Evolutionary conservation across 163 green algal species (phyloP), one percentile per base, ranked within the genome.

Genomic region (Scenedesmus sp.): DNA sequence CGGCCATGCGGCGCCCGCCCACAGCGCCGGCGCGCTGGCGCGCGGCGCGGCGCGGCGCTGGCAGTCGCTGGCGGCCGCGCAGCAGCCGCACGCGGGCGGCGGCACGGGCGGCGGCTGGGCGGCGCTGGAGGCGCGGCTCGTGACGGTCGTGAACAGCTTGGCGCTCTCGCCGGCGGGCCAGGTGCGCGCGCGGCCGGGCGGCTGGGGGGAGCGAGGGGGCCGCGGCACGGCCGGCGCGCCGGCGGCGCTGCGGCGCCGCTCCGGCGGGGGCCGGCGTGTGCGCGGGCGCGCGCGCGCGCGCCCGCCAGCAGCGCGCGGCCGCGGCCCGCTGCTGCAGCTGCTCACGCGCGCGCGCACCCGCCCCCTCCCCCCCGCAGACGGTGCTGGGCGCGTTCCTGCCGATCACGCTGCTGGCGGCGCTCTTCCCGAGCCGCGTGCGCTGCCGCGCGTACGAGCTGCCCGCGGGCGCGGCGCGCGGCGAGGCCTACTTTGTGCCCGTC

Each of bases 141-240:
- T 74, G 22, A 54, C 74, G 4, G 22, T 81, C 10, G 74, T 81
- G 31, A 81, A 75, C 74, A 75, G 74, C 24, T 13, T 81, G 33
- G 53, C 60, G 28, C 47, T 81, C 44, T 65, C 60, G 42, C 5
- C 73, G n/a, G 73, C 73, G 29, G 73, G 73, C 13, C 70, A 78
- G 70, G 70, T 78, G 56, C 53, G 70, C 17, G 10, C 22, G 26
- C 28, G 3, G 22, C 29, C 10, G 4, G n/a, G 15, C 24, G 20
- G 1, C 22, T 1, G 4, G n/a, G 56, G 9, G 56, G 0, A 39
- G 39, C 9, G 22, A 5, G 54, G 24, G 2, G 24, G 13, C 20
- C 26, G 24, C 14, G 18, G 17, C 54, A 62, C 33, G 18, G 54
- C 28, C 20, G 39, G 39, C 39, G 10, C 39, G 39, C 39, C 6